Evolutionary conservation across 768 basidiomycete genomes (phyloP).

Genomic region (Suillus brevipes): DNA sequence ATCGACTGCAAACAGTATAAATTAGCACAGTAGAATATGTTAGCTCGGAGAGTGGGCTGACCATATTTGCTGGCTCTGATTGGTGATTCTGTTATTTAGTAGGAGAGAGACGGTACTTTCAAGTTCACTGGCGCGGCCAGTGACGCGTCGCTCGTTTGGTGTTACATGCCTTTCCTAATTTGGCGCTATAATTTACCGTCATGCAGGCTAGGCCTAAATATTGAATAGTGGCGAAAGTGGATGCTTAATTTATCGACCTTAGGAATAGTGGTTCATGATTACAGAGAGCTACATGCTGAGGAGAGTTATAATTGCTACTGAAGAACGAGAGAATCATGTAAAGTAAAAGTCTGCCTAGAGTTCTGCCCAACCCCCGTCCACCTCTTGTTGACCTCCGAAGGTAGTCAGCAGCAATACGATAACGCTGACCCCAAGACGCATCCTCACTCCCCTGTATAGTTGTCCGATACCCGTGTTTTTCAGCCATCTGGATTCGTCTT

Average conservation of each 20-base stretch:
- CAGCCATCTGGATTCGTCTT: constrained; percentile 52
- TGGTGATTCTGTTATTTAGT: not conserved
- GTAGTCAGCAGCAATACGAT: constrained; percentile 73
- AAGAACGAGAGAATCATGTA: not conserved
- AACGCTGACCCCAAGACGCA: constrained; percentile 71
- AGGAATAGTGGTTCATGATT: not conserved
- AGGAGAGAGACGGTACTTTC: not conserved
- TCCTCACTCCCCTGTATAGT: constrained; percentile 81
- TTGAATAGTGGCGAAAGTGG: too few species aligned
- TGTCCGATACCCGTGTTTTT: constrained; percentile 77
- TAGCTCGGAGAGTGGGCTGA: not conserved
- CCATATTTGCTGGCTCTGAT: not conserved
- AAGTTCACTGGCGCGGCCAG: constrained; percentile 1
- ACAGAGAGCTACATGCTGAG: not conserved
- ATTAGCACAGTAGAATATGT: not conserved
- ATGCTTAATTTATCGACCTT: not conserved
- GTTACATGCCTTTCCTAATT: constrained; percentile 4
- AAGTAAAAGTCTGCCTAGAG: constrained; percentile 41
- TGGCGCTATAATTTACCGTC: not conserved
- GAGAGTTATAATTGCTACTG: not conserved
- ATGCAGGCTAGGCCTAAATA: not conserved
- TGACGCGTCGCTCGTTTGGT: constrained; percentile 7
- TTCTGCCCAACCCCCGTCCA: constrained; percentile 81
- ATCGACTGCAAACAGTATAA: constrained; percentile 56
- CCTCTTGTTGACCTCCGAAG: constrained; percentile 61